Evolutionary conservation across 768 basidiomycete species (phyloP), one percentile per base, ranked within the genome.

Genomic region (Tricholoma matsutake): DNA sequence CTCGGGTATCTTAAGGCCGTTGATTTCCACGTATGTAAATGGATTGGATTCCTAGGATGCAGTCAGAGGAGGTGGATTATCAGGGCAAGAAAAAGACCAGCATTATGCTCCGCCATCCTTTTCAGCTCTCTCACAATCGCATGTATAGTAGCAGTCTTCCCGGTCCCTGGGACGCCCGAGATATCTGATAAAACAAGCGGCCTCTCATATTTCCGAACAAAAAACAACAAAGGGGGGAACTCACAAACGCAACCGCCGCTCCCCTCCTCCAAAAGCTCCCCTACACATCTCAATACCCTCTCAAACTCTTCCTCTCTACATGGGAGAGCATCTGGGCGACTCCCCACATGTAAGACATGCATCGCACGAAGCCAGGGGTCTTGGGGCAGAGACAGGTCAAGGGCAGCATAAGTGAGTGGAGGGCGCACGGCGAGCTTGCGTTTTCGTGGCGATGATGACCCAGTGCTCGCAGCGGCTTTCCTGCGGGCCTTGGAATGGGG

Each of bases 71-170:
- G 57, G 22, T 58, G 55, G 14, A 56, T 16, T 14, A 0, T 49
- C 1, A 13, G 52, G 34, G 16, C 16, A 32, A 43, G 58, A 32
- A 20, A 63, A 29, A 20, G 10, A 76, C 87, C 29, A 64, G 94
- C 93, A 64, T 85, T 87, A 58, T 85, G 81, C 69, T 90, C 83
- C 1, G 95, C 95, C 86, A 96, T 92, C 39, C 88, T 81, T 69
- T 93, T 95, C 10, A 98, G 80, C 70, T 96, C 92, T 37, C 92
- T 83, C 32, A 98, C 85, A 25, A 97, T 89, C 0, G 91, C 91
- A 67, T 98, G 96, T 0, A 98, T 95, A 0, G 97, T 98, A 0
- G 97, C 97, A 0, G 97, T 99, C 76, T 98, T 99, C 8, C 97
- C 96, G 2, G 96, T 98, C 6, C 97, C 96, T n/a, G 96, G 97